phyloP scores from a whole-genome alignment of 371 early-diverging fungal species.

The Syncephalastrum monosporum region DNA sequence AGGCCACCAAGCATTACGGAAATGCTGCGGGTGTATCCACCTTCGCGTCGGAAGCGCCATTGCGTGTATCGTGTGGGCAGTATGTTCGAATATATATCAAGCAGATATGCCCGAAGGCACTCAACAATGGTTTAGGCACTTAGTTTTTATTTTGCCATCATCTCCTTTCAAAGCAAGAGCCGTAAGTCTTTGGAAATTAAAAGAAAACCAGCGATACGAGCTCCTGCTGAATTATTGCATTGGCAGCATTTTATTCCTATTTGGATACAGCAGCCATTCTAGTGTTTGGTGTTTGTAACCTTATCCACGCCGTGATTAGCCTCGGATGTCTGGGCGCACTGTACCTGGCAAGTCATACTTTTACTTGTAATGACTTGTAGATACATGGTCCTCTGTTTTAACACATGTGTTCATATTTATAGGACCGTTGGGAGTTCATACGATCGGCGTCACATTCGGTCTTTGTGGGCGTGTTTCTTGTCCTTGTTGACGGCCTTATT shows the following conservation, averaged over 20 bases:
- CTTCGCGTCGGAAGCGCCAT: conserved; percentile 37
- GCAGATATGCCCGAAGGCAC: not conserved
- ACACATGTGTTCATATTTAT: not conserved
- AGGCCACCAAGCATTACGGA: conserved; percentile 26
- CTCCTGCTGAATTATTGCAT: not conserved
- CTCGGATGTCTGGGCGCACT: conserved; percentile 31
- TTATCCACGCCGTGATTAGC: conserved; percentile 28
- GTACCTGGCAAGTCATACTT: conserved; percentile 23
- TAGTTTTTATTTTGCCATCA: conserved; percentile 41
- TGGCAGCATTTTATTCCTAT: conserved; percentile 42
- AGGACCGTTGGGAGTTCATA: conserved; percentile 18
- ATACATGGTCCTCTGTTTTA: not conserved
- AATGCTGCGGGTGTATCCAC: conserved; percentile 53
- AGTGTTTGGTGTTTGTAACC: conserved; percentile 42
- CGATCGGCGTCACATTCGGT: conserved; percentile 18
- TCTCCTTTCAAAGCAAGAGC: conserved; percentile 44
- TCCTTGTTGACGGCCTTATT: conserved; percentile 28
- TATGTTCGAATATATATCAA: conserved; percentile 13
- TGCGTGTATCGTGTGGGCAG: conserved; percentile 45
- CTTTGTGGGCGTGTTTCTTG: conserved; percentile 19
- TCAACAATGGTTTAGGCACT: conserved; percentile 11
- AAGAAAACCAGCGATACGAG: not conserved
- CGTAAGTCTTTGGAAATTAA: conserved; percentile 31
- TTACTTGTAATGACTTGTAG: not conserved
- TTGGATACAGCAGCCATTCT: conserved; percentile 26